A percentile compares a stretch with the other conserved stretches of the same genome.
phyloP scores from a whole-genome alignment of 2,329 filamentous ascomycete species.

The Fusarium sarcochroum region DNA sequence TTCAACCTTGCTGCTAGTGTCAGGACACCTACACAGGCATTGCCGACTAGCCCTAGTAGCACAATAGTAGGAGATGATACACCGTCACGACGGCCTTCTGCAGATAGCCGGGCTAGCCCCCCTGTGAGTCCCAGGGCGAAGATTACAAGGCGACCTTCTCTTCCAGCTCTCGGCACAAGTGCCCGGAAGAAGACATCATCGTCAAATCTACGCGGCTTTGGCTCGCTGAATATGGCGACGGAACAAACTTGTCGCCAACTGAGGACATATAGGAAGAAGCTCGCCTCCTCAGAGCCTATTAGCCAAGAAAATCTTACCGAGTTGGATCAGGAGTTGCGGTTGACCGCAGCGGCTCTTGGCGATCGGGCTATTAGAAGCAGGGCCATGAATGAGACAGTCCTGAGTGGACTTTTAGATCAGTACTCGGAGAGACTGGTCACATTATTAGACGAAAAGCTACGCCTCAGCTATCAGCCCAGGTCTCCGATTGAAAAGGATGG shows the following conservation, averaged over 20 bases:
- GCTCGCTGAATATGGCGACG: slow-evolving; percentile 72
- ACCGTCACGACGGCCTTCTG: slow-evolving; percentile 64
- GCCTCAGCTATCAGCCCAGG: slow-evolving; percentile 59
- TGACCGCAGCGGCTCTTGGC: slow-evolving; percentile 73
- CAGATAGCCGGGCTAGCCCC: slow-evolving; percentile 62
- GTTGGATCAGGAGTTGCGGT: slow-evolving; percentile 74
- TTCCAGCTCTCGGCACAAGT: slow-evolving; percentile 63
- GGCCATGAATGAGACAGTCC: slow-evolving; percentile 69
- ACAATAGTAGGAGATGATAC: slow-evolving; percentile 60
- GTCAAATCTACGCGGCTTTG: slow-evolving; percentile 64
- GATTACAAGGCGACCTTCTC: slow-evolving; percentile 66
- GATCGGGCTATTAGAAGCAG: slow-evolving; percentile 69
- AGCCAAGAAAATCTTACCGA: slow-evolving; percentile 71
- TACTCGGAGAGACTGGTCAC: slow-evolving; percentile 80
- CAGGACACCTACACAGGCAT: slow-evolving; percentile 56
- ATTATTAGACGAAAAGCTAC: slow-evolving; percentile 80
- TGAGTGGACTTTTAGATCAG: slow-evolving; percentile 78
- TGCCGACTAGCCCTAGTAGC: slow-evolving; percentile 59
- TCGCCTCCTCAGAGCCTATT: slow-evolving; percentile 69
- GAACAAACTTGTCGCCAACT: slow-evolving; percentile 75
- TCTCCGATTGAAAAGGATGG: slow-evolving; percentile 47
- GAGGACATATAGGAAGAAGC: slow-evolving; percentile 73
- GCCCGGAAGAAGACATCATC: slow-evolving; percentile 65
- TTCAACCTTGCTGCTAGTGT: slow-evolving; percentile 59
- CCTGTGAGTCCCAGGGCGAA: slow-evolving; percentile 65